Evolutionary conservation across 2,329 filamentous ascomycete genomes (phyloP), one percentile per base, ranked within the genome.

Genomic region (Colletotrichum scovillei): DNA sequence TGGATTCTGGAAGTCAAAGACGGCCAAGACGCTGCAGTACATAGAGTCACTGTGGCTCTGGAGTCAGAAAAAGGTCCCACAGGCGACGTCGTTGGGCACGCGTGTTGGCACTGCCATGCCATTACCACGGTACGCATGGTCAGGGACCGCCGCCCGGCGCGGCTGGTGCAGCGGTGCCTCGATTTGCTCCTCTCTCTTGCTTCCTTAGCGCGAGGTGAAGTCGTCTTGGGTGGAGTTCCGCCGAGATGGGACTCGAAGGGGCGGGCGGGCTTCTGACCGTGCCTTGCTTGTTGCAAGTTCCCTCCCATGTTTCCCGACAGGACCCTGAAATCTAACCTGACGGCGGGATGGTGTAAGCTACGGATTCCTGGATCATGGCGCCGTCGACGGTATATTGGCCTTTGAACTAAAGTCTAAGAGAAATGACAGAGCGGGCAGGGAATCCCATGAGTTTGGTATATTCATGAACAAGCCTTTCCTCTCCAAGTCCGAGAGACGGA

Each of bases 261-360:
- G 59, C 30, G 68, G 65, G 59, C 70, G 59, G 70, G 55, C 38
- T 73, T 73, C 59, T 71, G 71, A 30, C 67, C 67, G 67, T 66
- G 60, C 71, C 71, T 70, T 73, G 55, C 62, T 65, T 52, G 67
- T 73, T 66, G 71, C 60, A 71, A 65, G 67, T 70, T 73, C 65
- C 60, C 62, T 70, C 55, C 60, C 60, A 70, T 66, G 55, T 28
- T 69, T 60, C 64, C 67, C 60, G 67, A 62, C 71, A 73, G 71
- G 67, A 73, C 71, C 71, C 71, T 73, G 67, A 71, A 53, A 35
- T 4, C 59, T 49, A 49, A n/a, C 42, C 28, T 63, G 70, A 71
- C 67, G 59, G 59, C 70, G 71, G 67, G 32, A 66, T 71, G 35
- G 46, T 70, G 49, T 49, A 62, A 73, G 55, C 60, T 53, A 28